These are phyloP conservation scores for Pichia sp. DNA, from an alignment of 1,139 yeast species.

Conservation along the genomic window DNA sequence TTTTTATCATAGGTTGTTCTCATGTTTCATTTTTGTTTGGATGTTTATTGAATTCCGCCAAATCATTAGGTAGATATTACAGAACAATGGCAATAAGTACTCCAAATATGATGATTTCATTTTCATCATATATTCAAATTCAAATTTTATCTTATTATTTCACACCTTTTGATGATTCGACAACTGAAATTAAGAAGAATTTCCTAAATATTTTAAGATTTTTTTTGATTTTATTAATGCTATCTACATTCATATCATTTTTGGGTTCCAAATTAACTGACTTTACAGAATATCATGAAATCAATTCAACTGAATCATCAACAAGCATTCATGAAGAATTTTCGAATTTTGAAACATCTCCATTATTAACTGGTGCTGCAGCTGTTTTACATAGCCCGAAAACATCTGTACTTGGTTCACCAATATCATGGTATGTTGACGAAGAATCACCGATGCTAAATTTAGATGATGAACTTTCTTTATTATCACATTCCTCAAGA, in stretches of 20 bases:
- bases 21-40: conserved; percentile 28
- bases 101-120: conserved; percentile 30
- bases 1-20: conserved; percentile 28
- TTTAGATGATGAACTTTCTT: conserved; percentile 26
- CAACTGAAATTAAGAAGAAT: conserved; percentile 14
- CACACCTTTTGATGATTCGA: conserved; percentile 5
- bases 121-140: conserved; percentile 28
- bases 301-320: conserved; percentile 18
- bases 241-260: conserved; percentile 20
- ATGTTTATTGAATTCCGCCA: conserved; percentile 29
- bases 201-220: conserved; percentile 21
- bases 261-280: conserved; percentile 27
- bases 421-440: conserved; percentile 25
- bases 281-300: conserved; percentile 21
- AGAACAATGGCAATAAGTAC: conserved; percentile 28
- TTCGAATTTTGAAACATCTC: conserved; percentile 28
- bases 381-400: conserved; percentile 23
- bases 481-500: conserved; percentile 16
- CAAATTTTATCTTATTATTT: conserved; percentile 14
- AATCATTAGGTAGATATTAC: conserved; percentile 27
- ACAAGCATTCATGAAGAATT: conserved; percentile 18
- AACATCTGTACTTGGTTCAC: conserved; percentile 24
- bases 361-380: conserved; percentile 28
- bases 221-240: conserved; percentile 16
- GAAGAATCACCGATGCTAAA: conserved; percentile 19